phyloP scores from a whole-genome alignment of 2,329 filamentous ascomycete genomes.

The Claviceps pazoutovae region DNA sequence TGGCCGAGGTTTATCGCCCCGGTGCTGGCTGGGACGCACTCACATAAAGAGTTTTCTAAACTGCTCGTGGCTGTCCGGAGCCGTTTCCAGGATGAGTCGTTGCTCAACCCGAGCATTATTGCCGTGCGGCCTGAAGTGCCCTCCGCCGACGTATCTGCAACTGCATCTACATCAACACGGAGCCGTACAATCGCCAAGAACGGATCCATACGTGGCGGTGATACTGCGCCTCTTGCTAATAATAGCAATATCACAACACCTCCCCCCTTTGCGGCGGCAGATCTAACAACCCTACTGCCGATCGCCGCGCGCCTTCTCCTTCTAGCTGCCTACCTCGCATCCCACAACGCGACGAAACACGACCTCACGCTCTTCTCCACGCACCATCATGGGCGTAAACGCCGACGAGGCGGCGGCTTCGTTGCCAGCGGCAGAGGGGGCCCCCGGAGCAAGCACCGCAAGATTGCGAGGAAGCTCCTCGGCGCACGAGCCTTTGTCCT shows the following conservation, averaged over 20 bases:
- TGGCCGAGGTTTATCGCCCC: slow-evolving; percentile 80
- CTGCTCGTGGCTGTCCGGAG: slow-evolving; percentile 58
- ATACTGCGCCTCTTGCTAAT: background rate
- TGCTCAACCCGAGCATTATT: slow-evolving; percentile 52
- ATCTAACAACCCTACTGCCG: slow-evolving; percentile 47
- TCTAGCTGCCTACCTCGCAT: slow-evolving; percentile 66
- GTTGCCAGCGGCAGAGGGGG: slow-evolving; percentile 15
- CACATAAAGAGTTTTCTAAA: slow-evolving; percentile 69
- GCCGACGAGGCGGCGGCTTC: slow-evolving; percentile 34
- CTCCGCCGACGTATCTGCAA: background rate
- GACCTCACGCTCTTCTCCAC: slow-evolving; percentile 67
- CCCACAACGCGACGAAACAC: slow-evolving; percentile 62
- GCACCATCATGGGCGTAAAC: slow-evolving; percentile 39
- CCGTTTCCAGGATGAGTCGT: slow-evolving; percentile 59
- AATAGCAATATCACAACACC: background rate
- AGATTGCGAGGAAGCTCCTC: slow-evolving; percentile 63
- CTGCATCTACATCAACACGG: background rate
- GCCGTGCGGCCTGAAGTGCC: slow-evolving; percentile 12
- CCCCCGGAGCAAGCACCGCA: slow-evolving; percentile 42
- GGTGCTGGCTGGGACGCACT: slow-evolving; percentile 57
- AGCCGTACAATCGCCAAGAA: background rate
- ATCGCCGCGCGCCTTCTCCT: slow-evolving; percentile 62
- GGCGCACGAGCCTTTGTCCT: slow-evolving; percentile 65
- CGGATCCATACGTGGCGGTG: background rate
- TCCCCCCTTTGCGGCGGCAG: slow-evolving; percentile 14